Percentiles rank a stretch among this genome's conserved stretches.
Conservation (phyloP, 2,329 filamentous ascomycete species). For the Stagonosporopsis tanaceti region DNA sequence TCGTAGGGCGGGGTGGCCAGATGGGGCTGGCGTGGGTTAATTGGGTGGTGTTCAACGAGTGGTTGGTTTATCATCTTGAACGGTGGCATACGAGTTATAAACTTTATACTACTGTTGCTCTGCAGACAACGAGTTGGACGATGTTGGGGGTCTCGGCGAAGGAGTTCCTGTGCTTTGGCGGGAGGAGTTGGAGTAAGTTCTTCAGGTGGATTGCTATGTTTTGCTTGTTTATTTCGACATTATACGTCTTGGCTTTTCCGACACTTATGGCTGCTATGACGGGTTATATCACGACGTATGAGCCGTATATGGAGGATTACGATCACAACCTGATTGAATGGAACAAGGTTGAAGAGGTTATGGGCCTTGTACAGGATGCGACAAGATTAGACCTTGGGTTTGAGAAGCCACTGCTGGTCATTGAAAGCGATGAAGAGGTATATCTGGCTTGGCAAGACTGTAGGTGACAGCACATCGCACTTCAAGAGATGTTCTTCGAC, state of each 20-base stretch:
- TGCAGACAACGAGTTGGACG: constrained; percentile 38
- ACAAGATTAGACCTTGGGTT: constrained; percentile 26
- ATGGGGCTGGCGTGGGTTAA: constrained; percentile 43
- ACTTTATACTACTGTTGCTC: constrained; percentile 39
- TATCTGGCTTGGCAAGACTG: constrained; percentile 23
- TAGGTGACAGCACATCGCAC: constrained; percentile 13
- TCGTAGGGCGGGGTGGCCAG: constrained; percentile 48
- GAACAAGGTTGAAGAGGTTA: constrained; percentile 24
- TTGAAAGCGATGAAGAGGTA: constrained; percentile 18
- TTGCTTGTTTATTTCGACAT: constrained; percentile 41
- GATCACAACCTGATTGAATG: constrained; percentile 38
- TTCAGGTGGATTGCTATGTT: constrained; percentile 46
- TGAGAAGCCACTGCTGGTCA: background rate
- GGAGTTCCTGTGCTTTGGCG: constrained; percentile 37
- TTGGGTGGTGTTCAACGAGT: constrained; percentile 50
- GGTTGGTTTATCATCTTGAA: constrained; percentile 48
- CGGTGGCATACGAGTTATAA: constrained; percentile 41
- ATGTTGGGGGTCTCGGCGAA: constrained; percentile 45
- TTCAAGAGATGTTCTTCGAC: background rate
- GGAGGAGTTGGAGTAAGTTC: constrained; percentile 33
- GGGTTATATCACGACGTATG: constrained; percentile 47
- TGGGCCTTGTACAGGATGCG: constrained; percentile 29
- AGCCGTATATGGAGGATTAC: constrained; percentile 39
- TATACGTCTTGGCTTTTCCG: constrained; percentile 48
- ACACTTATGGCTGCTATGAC: constrained; percentile 51